A percentile compares a stretch with the other conserved stretches of the same genome.
These are phyloP conservation scores for Aspergillus transmontanensis DNA, from an alignment of 2,329 filamentous ascomycete species.

Conservation along the genomic window DNA sequence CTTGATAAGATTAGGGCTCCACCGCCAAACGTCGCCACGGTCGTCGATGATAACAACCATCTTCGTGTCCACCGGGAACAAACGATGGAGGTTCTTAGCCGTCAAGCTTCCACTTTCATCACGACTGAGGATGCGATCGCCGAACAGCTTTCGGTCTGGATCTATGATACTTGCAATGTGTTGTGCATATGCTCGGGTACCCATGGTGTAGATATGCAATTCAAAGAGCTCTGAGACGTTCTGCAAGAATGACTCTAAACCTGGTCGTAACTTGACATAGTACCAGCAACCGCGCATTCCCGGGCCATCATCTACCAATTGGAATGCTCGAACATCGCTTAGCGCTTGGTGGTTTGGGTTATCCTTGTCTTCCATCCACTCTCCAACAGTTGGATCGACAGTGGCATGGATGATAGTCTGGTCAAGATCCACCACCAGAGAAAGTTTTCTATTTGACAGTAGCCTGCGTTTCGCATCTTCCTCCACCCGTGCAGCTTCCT, in stretches of 20 bases:
- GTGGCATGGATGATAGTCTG: slow-evolving; percentile 98
- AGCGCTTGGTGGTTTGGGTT: slow-evolving; percentile 92
- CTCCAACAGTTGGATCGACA: slow-evolving; percentile 91
- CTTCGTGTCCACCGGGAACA: slow-evolving; percentile 96
- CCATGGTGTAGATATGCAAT: slow-evolving; percentile 98
- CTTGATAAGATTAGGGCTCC: slow-evolving; percentile 90
- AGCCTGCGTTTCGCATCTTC: slow-evolving; percentile 83
- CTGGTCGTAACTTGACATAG: slow-evolving; percentile 96
- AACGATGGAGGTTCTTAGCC: slow-evolving; percentile 82
- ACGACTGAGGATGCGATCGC: slow-evolving; percentile 90
- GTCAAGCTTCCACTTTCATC: slow-evolving; percentile 95
- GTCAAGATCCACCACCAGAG: slow-evolving; percentile 93
- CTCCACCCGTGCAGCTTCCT: slow-evolving; percentile 79
- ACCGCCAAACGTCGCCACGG: slow-evolving; percentile 93
- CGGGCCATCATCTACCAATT: slow-evolving; percentile 82
- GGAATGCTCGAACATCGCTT: slow-evolving; percentile 84
- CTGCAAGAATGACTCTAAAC: slow-evolving; percentile 77
- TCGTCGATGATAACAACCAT: slow-evolving; percentile 99
- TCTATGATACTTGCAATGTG: slow-evolving; percentile 93
- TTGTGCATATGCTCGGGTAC: slow-evolving; percentile 91
- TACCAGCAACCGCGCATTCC: slow-evolving; percentile 83
- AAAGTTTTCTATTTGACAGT: slow-evolving; percentile 79
- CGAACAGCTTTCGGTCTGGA: slow-evolving; percentile 84
- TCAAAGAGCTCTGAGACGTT: slow-evolving; percentile 82
- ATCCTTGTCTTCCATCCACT: slow-evolving; percentile 86